Conservation (phyloP, 1,139 yeast species). For the Suzukiozyma palmioleophila region DNA sequence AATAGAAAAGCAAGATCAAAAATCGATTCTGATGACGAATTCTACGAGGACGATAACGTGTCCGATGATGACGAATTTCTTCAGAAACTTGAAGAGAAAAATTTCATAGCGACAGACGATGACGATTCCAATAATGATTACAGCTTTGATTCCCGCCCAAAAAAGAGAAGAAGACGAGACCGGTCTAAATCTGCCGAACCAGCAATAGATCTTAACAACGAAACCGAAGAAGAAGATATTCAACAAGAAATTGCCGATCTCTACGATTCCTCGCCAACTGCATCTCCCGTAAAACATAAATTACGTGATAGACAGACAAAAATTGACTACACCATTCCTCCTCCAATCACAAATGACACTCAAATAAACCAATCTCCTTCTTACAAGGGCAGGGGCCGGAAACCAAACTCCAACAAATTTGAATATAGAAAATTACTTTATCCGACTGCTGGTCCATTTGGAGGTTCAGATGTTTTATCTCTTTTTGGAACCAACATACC, state of each 20-base stretch:
- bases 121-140: slow-evolving; percentile 25
- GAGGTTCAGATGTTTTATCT: slow-evolving; percentile 83
- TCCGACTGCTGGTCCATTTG: slow-evolving; percentile 98
- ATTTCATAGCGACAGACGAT: slow-evolving; percentile 38
- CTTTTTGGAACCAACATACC: slow-evolving; percentile 67
- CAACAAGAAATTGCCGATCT: slow-evolving; percentile 50
- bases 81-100: slow-evolving; percentile 25
- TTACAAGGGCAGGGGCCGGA: slow-evolving; percentile 14
- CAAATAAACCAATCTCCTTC: slow-evolving; percentile 21
- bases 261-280: slow-evolving; percentile 48
- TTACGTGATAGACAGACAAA: slow-evolving; percentile 69
- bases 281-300: slow-evolving; percentile 51
- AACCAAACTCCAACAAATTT: slow-evolving; percentile 33
- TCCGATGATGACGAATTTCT: slow-evolving; percentile 32
- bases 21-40: slow-evolving; percentile 14
- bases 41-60: slow-evolving; percentile 24
- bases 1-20: slow-evolving; percentile 3
- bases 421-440: slow-evolving; percentile 60
- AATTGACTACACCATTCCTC: slow-evolving; percentile 82
- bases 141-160: slow-evolving; percentile 21
- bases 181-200: slow-evolving; percentile 24
- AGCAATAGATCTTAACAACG: slow-evolving; percentile 10
- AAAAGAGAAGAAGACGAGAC: slow-evolving; percentile 15
- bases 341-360: slow-evolving; percentile 59
- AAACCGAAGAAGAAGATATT: slow-evolving; percentile 35